Evolutionary conservation across 192 early-diverging fungal species (phyloP).

Genomic region (Coemansia asiatica): DNA sequence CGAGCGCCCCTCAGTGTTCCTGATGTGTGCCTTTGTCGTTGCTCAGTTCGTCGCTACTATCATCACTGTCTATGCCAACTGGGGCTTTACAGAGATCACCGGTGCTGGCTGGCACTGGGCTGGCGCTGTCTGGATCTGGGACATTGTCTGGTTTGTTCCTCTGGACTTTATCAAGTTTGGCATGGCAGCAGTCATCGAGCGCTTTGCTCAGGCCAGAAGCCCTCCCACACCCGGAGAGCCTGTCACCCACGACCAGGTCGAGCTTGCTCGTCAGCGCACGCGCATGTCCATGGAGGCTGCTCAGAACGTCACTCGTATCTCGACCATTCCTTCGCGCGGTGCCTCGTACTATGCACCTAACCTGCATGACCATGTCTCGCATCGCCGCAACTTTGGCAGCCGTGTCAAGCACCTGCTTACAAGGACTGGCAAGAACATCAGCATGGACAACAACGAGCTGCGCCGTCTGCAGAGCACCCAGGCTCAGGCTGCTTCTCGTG

Average conservation of each 20-base stretch:
- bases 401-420: constrained; percentile 54
- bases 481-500: constrained; percentile 59
- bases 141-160: constrained; percentile 76
- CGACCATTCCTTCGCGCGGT: constrained; percentile 60
- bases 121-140: constrained; percentile 75
- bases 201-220: constrained; percentile 36
- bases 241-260: constrained; percentile 41
- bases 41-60: constrained; percentile 75
- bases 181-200: constrained; percentile 63
- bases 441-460: constrained; percentile 66
- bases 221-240: constrained; percentile 36
- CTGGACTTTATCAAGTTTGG: constrained; percentile 78
- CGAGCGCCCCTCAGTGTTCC: constrained; percentile 71
- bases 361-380: constrained; percentile 56
- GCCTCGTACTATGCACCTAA: constrained; percentile 65
- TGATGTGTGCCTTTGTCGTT: constrained; percentile 65
- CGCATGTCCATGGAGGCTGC: constrained; percentile 58
- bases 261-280: constrained; percentile 58
- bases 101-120: constrained; percentile 77
- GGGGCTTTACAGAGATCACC: constrained; percentile 72
- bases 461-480: constrained; percentile 73
- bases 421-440: constrained; percentile 59
- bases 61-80: constrained; percentile 82
- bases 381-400: constrained; percentile 57
- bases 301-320: constrained; percentile 59